Evolutionary conservation across 1,284 basidiomycete genomes (phyloP).

Genomic region (Papiliotrema laurentii): DNA sequence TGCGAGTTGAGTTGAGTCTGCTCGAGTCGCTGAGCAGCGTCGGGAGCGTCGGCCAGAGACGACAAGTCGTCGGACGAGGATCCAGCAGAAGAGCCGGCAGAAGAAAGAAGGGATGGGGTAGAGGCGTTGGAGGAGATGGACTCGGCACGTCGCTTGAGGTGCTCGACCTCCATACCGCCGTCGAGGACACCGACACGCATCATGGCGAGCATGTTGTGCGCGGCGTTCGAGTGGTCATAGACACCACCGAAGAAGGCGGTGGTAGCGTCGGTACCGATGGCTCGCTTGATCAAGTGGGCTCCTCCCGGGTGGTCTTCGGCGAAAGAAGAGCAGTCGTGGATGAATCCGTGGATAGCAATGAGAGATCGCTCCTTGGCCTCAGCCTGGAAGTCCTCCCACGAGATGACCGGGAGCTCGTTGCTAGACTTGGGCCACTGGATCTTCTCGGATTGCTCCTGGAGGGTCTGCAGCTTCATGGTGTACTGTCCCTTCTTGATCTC

Average conservation of each 20-base stretch:
- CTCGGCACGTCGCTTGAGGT: constrained; percentile 38
- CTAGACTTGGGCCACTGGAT: constrained; percentile 68
- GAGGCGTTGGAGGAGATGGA: constrained; percentile 27
- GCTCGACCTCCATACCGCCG: constrained; percentile 68
- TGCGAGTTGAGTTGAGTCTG: constrained; percentile 38
- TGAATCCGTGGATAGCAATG: constrained; percentile 80
- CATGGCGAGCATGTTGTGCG: constrained; percentile 74
- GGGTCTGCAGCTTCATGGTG: constrained; percentile 84
- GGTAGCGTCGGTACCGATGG: constrained; percentile 77
- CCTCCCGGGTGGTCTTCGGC: constrained; percentile 89
- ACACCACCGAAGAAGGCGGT: constrained; percentile 92
- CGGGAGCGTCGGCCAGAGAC: constrained; percentile 22
- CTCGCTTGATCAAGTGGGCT: constrained; percentile 57
- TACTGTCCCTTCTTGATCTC: constrained; percentile 87
- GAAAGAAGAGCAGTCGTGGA: constrained; percentile 83
- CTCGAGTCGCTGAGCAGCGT: constrained; percentile 20
- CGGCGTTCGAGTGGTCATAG: constrained; percentile 89
- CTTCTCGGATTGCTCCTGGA: constrained; percentile 65
- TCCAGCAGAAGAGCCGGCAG: constrained; percentile 37
- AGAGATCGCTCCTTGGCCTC: constrained; percentile 71
- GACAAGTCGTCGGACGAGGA: constrained; percentile 34
- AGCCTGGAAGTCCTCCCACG: constrained; percentile 72
- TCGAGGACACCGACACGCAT: constrained; percentile 82
- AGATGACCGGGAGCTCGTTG: constrained; percentile 72
- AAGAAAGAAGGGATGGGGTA: constrained; percentile 33